Evolutionary conservation across 345 rosid species (phyloP).

Genomic region (Hirschfeldia incana): DNA sequence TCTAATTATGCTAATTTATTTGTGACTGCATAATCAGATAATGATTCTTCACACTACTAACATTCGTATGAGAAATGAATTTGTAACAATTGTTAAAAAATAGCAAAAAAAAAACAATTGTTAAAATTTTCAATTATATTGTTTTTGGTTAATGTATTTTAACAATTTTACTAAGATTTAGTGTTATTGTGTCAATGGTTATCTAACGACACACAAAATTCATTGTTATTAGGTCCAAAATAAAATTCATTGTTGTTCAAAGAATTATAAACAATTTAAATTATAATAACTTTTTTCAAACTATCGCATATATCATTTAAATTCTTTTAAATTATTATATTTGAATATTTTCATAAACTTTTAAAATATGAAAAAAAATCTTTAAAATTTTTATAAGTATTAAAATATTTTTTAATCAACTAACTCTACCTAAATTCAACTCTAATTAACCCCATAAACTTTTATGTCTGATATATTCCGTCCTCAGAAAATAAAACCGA

Average conservation of each 20-base stretch:
- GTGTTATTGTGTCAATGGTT: not conserved
- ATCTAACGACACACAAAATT: no score
- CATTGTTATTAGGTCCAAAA: not conserved
- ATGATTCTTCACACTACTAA: not conserved
- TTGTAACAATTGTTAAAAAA: not conserved
- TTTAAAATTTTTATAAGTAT: no score
- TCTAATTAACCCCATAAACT: not conserved
- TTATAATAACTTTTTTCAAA: not conserved
- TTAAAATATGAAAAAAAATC: not conserved
- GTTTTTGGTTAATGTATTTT: no score
- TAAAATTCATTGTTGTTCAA: not conserved
- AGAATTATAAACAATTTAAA: not conserved
- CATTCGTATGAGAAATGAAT: not conserved
- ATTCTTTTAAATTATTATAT: not conserved
- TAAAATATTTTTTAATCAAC: not conserved
- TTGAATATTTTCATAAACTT: not conserved
- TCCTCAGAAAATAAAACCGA: constrained; percentile 54
- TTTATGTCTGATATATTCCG: not conserved
- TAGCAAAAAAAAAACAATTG: no score
- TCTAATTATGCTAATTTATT: not conserved
- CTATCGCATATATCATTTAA: not conserved
- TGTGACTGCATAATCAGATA: not conserved
- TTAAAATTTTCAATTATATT: no score
- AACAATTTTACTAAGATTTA: no score
- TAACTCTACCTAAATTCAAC: no score